Evolutionary conservation across 192 early-diverging fungal species (phyloP), one percentile per base, ranked within the genome.

Genomic region (Coemansia sp.): DNA sequence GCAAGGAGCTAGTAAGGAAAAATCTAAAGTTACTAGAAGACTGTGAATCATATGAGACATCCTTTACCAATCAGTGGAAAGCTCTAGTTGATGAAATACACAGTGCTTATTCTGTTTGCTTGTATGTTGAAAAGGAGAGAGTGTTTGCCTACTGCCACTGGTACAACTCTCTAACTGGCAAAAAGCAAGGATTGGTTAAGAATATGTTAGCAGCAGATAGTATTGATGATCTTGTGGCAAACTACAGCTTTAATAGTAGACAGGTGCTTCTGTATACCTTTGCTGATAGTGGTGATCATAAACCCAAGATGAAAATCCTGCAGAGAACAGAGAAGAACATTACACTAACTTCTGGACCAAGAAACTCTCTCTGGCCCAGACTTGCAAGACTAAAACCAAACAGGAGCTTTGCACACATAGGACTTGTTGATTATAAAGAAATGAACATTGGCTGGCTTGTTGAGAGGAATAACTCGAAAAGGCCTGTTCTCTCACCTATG

Each of bases 381-480:
- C 44, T 36, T 36, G 6, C 59, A 9, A 61, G 9, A 2, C 59
- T 61, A 38, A 61, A 61, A 31, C 59, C 59, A 36, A 61, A 61
- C 4, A 11, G 16, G 10, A 13, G 11, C 15, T 66, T 51, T 66
- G 46, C 13, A 33, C 47, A 66, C 22, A 66, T 66, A 9, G 65
- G 65, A 66, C 47, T 66, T 49, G 43, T 34, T 66, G 65, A 66
- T 13, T 66, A 66, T 33, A 49, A 49, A 51, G 65, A 49, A 66
- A 66, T 66, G 65, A 22, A 66, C 5, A 27, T 66, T 9, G 65
- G 65, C 34, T 66, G 65, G 65, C 22, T 66, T 4, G 46, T 10
- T 47, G 47, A 24, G 47, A 51, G 22, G 4, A 49, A 47, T 22
- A 51, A 51, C 13, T 18, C 64, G 20, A 65, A 44, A 22, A 46